A percentile compares a stretch with the other conserved stretches of the same genome.
These are phyloP conservation scores for Aulographum hederae DNA, from an alignment of 2,329 filamentous ascomycete genomes.

Conservation along the genomic window DNA sequence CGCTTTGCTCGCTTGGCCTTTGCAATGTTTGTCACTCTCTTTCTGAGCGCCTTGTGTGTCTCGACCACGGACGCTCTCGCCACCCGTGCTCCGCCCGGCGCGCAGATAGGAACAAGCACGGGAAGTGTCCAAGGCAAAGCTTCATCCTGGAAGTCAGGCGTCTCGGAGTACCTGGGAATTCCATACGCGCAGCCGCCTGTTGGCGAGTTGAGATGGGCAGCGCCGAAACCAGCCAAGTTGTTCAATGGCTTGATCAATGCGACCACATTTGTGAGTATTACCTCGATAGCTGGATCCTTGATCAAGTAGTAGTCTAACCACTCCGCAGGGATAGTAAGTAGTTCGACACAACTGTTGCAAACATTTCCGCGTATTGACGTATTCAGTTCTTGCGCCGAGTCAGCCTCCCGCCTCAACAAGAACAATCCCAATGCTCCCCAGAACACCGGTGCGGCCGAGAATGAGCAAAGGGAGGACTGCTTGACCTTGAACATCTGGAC, in stretches of 20 bases:
- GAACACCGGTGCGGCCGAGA: not conserved
- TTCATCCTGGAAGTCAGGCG: not conserved
- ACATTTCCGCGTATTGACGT: not conserved
- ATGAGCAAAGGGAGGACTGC: constrained; percentile 4
- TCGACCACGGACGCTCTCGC: too few relatives aligned
- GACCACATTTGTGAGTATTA: not conserved
- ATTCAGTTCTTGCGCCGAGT: not conserved
- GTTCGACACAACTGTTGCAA: not conserved
- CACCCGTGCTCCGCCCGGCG: too few relatives aligned
- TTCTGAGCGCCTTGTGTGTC: too few relatives aligned
- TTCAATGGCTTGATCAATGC: not conserved
- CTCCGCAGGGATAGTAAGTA: not conserved
- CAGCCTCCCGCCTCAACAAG: not conserved
- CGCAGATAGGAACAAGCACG: too few relatives aligned
- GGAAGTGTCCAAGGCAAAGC: not conserved
- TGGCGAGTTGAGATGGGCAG: not conserved
- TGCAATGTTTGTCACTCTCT: too few relatives aligned
- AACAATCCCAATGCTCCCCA: not conserved
- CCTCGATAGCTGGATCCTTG: not conserved
- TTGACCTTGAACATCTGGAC: constrained; percentile 6
- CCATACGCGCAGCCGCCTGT: not conserved
- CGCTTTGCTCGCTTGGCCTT: too few relatives aligned
- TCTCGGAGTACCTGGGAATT: constrained; percentile 1
- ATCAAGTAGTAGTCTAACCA: not conserved
- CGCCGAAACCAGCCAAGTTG: not conserved